phyloP scores from a whole-genome alignment of 306 rosid genomes.

The Glycyrrhiza uralensis region DNA sequence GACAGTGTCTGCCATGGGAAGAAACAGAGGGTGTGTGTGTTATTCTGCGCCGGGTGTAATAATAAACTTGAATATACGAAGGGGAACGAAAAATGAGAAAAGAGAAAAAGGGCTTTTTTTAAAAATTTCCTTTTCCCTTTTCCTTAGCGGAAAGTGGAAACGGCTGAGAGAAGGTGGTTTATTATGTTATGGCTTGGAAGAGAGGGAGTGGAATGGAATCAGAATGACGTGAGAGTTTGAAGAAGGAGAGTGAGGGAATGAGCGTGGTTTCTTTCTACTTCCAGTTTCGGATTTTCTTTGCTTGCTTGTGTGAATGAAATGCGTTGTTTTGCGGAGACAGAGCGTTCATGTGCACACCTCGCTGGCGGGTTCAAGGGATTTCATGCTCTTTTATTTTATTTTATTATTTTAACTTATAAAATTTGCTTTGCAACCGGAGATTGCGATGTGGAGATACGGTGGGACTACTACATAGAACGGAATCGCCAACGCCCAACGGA shows the following conservation, averaged over 20 bases:
- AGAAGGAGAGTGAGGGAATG: neutral
- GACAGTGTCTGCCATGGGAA: slow-evolving; percentile 45
- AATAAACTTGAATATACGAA: neutral
- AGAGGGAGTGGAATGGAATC: neutral
- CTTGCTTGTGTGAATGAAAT: too few species aligned
- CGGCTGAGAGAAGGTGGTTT: too few species aligned
- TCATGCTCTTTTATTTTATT: neutral
- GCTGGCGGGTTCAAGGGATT: neutral
- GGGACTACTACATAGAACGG: neutral
- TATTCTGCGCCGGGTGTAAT: slow-evolving; percentile 13
- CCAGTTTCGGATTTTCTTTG: neutral
- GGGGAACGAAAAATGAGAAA: neutral
- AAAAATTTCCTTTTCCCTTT: too few species aligned
- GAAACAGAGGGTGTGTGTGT: neutral
- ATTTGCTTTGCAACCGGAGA: neutral
- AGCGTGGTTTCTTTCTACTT: too few species aligned
- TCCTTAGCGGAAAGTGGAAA: neutral
- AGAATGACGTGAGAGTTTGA: neutral
- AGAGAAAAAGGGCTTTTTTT: neutral
- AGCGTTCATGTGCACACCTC: neutral
- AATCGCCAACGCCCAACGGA: neutral
- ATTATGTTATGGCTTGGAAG: neutral
- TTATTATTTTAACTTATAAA: neutral
- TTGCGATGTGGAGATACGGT: neutral
- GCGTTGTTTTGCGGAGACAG: neutral